Evolutionary conservation across 257 asterid genomes (phyloP), one percentile per base, ranked within the genome.

Genomic region (Solanum chiquidenum): DNA sequence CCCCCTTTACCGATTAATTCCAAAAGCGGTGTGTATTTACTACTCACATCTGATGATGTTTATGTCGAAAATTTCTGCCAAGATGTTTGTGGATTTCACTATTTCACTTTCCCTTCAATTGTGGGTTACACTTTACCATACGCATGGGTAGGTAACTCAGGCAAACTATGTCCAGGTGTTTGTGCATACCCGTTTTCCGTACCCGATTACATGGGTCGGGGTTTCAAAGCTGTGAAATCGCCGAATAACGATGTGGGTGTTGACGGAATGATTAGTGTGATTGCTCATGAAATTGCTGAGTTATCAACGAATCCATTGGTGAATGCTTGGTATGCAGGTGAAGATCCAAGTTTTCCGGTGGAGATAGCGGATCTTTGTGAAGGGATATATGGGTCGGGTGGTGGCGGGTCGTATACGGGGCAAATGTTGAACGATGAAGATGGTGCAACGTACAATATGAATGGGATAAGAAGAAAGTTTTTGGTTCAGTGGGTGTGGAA

Each of bases 401-500:
- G 98, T 0, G 98, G 98, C 0, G 99, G 99, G 10, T 93, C 98
- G 38, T 96, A 95, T 90, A 95, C 98, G 0, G 99, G 99, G 20
- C 98, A 95, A 88, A 93, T 96, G 98, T 55, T 93, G 88, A 93
- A 86, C 92, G 96, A 94, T 8, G 83, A 12, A 25, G 97, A 96
- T 88, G 98, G 97, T 13, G 98, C 98, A 88, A 93, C 98, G 87
- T 95, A 90, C 86, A 96, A 96, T 75, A 92, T 96, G 97, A 92
- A 92, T 76, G 99, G 98, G 44, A 84, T 96, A 90, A 88, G 99
- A 82, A 92, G 98, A 90, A 89, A 95, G 88, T 96, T 92, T 88
- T 91, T 96, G 95, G 96, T 96, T 52, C 99, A 96, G 87, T 96
- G 99, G 99, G 94, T 96, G 33, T 96, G 99, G 99, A 96, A 93